A percentile compares a stretch with the other conserved stretches of the same genome.
phyloP scores from a whole-genome alignment of 169 alveolate species.

The Prorocentrum cordatum region DNA sequence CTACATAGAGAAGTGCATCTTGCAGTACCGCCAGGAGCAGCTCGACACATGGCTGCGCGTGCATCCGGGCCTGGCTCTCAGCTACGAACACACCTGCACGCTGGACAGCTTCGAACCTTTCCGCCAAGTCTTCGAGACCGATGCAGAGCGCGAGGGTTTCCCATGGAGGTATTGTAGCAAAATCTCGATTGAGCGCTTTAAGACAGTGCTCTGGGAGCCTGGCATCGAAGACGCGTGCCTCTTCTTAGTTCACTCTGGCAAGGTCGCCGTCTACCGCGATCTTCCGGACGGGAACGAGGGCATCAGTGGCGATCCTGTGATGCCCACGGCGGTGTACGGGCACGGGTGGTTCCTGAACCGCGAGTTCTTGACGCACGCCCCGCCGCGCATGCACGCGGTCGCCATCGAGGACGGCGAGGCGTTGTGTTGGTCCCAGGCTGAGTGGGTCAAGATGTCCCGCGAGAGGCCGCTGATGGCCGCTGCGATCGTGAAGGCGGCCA shows the following conservation, averaged over 20 bases:
- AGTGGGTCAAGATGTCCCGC: too few species aligned
- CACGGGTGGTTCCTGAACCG: slow-evolving; percentile 63
- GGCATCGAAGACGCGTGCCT: slow-evolving; percentile 12
- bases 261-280: neutral
- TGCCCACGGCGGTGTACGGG: neutral
- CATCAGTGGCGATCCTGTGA: neutral
- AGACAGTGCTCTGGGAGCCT: slow-evolving; percentile 35
- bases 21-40: neutral
- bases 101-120: too few species aligned
- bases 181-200: slow-evolving; percentile 3
- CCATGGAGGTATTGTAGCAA: slow-evolving; percentile 47
- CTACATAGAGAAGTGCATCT: too few species aligned
- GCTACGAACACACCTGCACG: too few species aligned
- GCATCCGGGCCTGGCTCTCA: too few species aligned
- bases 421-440: neutral
- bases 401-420: slow-evolving; percentile 66
- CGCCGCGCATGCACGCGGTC: slow-evolving; percentile 25
- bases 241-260: slow-evolving; percentile 27
- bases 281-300: neutral
- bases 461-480: too few species aligned
- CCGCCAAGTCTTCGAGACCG: slow-evolving; percentile 33
- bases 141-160: slow-evolving; percentile 20
- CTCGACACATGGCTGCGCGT: too few species aligned
- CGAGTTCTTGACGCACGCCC: neutral
- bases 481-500: too few species aligned